Percentiles rank a stretch among this genome's conserved stretches.
These are phyloP conservation scores for Hirschfeldia incana DNA, from an alignment of 345 rosid genomes.

Conservation along the genomic window DNA sequence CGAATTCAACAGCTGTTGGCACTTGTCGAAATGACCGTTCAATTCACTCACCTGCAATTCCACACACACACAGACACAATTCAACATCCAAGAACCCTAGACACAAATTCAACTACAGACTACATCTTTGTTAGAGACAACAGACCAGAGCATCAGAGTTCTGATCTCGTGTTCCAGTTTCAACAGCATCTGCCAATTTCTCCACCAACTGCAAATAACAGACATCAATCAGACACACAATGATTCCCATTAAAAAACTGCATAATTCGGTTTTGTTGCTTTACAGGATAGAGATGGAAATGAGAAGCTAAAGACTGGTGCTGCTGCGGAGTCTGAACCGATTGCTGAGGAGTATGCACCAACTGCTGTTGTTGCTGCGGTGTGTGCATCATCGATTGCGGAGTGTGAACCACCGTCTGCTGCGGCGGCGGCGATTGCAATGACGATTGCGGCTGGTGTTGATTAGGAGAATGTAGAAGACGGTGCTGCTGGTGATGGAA, in stretches of 20 bases:
- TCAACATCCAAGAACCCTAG: conserved; percentile 15
- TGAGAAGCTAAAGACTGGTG: conserved; percentile 93
- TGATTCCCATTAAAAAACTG: not conserved
- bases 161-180: conserved; percentile 77
- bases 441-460: conserved; percentile 32
- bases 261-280: not conserved
- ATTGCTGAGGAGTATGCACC: conserved; percentile 46
- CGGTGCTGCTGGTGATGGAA: conserved; percentile 32
- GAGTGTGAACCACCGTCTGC: conserved; percentile 33
- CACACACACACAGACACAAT: not conserved
- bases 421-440: conserved; percentile 26
- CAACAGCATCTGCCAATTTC: conserved; percentile 65
- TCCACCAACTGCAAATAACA: conserved; percentile 56
- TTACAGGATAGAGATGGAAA: conserved; percentile 72
- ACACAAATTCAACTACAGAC: not conserved
- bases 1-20: conserved; percentile 84
- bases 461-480: conserved; percentile 24
- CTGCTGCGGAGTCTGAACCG: conserved; percentile 44
- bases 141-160: conserved; percentile 76
- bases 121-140: conserved; percentile 14
- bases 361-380: conserved; percentile 41
- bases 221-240: not conserved
- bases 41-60: conserved; percentile 57
- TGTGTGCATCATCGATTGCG: conserved; percentile 37
- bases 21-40: conserved; percentile 79